phyloP scores from a whole-genome alignment of 495 filamentous ascomycete species.

The Lophiotrema nucula region DNA sequence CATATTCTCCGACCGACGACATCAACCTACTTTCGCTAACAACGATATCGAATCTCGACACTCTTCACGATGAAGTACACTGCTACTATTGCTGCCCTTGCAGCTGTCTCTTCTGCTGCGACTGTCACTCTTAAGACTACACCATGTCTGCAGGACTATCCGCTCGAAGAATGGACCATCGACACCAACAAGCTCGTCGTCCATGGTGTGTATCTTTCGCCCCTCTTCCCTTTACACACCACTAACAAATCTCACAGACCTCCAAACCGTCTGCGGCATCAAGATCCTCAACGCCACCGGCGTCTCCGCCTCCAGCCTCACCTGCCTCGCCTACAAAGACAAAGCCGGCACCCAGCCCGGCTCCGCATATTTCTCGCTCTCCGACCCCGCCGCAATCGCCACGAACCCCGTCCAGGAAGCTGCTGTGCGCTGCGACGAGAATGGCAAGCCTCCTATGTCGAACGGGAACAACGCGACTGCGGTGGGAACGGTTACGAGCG shows the following conservation, averaged over 20 bases:
- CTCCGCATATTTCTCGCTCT: constrained; percentile 6
- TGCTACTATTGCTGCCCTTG: constrained; percentile 6
- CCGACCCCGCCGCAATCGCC: constrained; percentile 17
- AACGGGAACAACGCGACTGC: not conserved
- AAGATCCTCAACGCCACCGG: constrained; percentile 18
- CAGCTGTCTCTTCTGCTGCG: not conserved
- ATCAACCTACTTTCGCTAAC: not conserved
- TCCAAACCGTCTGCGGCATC: constrained; percentile 28
- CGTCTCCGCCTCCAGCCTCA: constrained; percentile 5
- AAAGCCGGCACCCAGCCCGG: constrained; percentile 12
- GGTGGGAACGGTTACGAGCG: not conserved
- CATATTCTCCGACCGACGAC: too few species aligned
- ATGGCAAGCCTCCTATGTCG: not conserved
- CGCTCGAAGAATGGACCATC: constrained; percentile 10
- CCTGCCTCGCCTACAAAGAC: constrained; percentile 27
- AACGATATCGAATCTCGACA: not conserved
- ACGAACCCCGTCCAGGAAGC: constrained; percentile 26
- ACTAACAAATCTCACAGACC: constrained; percentile 13
- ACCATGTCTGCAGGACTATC: constrained; percentile 7
- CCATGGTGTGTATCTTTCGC: constrained; percentile 6
- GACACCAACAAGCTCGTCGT: constrained; percentile 14
- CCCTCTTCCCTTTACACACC: not conserved
- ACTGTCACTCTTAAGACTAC: constrained; percentile 23
- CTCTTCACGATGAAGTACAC: constrained; percentile 18
- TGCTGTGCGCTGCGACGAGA: constrained; percentile 6